These are phyloP conservation scores for Arachnopeziza araneosa DNA, from an alignment of 2,329 filamentous ascomycete genomes.

Conservation along the genomic window DNA sequence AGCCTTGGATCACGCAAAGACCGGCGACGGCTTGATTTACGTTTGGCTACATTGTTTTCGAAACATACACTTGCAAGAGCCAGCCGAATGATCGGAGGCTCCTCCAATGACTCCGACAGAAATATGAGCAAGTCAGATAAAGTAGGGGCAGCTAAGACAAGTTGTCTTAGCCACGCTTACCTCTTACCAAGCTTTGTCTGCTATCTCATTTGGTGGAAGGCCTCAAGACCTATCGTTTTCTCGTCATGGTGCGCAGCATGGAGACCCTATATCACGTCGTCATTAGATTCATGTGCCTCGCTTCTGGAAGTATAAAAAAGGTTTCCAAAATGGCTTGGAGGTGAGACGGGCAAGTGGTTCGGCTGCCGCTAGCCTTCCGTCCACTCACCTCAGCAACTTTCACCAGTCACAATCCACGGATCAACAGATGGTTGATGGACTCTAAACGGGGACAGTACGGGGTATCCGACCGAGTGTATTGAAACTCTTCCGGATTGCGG, in stretches of 20 bases:
- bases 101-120: too few relatives aligned
- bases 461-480: background rate
- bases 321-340: background rate
- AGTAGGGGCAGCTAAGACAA: too few relatives aligned
- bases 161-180: too few relatives aligned
- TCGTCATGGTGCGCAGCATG: background rate
- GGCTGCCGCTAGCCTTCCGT: background rate
- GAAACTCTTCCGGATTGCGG: too few relatives aligned
- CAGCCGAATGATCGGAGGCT: too few relatives aligned
- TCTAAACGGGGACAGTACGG: background rate
- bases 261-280: background rate
- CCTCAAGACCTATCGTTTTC: background rate
- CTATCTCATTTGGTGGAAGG: too few relatives aligned
- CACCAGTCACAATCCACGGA: background rate
- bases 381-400: background rate
- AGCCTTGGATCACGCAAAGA: too few relatives aligned
- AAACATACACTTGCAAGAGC: too few relatives aligned
- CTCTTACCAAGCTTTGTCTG: too few relatives aligned
- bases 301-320: background rate
- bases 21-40: too few relatives aligned
- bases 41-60: too few relatives aligned
- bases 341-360: background rate
- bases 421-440: background rate
- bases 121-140: too few relatives aligned
- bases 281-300: background rate